Conservation (phyloP, 1,139 yeast genomes). For the Yamadazyma sp. region DNA sequence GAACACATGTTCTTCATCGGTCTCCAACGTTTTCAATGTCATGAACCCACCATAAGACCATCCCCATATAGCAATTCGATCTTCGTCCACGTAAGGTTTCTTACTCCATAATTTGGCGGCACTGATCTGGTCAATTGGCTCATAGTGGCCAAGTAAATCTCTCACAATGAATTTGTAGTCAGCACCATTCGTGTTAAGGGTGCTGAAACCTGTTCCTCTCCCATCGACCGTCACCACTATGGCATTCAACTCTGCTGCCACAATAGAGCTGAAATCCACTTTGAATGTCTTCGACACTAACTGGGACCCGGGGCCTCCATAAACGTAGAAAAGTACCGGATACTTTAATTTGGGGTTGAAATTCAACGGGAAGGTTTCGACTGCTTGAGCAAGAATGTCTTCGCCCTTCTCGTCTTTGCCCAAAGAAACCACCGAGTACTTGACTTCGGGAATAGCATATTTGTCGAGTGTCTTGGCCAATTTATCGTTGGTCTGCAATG, state of each 20-base stretch:
- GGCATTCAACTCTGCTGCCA: slow-evolving; percentile 68
- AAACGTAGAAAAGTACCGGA: slow-evolving; percentile 71
- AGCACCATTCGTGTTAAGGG: slow-evolving; percentile 37
- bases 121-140: slow-evolving; percentile 67
- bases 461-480: slow-evolving; percentile 36
- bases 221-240: slow-evolving; percentile 82
- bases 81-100: slow-evolving; percentile 56
- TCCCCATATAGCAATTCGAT: slow-evolving; percentile 72
- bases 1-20: slow-evolving; percentile 60
- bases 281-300: slow-evolving; percentile 55
- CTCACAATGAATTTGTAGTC: slow-evolving; percentile 63
- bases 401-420: slow-evolving; percentile 43
- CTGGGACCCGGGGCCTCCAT: slow-evolving; percentile 86
- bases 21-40: slow-evolving; percentile 71
- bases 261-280: slow-evolving; percentile 60
- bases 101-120: slow-evolving; percentile 63
- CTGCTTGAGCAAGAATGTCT: slow-evolving; percentile 49
- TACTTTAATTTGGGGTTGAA: slow-evolving; percentile 57
- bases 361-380: slow-evolving; percentile 64
- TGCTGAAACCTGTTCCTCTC: slow-evolving; percentile 75
- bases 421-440: slow-evolving; percentile 49
- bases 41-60: slow-evolving; percentile 85
- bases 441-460: slow-evolving; percentile 50
- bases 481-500: slow-evolving; percentile 51
- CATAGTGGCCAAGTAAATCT: slow-evolving; percentile 65